Conservation (phyloP, 169 alveolate species). For the Besnoitia besnoiti region DNA sequence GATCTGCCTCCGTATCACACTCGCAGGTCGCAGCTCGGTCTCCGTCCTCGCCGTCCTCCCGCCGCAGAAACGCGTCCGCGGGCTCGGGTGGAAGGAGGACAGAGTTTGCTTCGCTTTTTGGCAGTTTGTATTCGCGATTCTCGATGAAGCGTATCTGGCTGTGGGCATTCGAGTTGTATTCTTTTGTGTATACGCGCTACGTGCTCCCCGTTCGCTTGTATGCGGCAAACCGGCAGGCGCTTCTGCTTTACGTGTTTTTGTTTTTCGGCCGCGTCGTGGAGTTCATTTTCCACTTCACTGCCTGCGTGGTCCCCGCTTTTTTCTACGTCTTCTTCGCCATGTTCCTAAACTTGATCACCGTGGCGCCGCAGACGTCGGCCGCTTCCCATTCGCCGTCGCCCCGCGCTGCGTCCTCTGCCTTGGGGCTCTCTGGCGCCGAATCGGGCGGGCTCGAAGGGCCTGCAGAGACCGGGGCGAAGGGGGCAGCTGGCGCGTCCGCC, state of each 20-base stretch:
- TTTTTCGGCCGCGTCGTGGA: not conserved
- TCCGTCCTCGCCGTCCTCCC: too few relatives aligned
- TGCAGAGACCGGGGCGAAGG: not conserved
- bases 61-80: too few relatives aligned
- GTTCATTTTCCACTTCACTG: not conserved
- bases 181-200: not conserved
- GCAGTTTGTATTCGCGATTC: not conserved
- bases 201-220: not conserved
- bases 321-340: not conserved
- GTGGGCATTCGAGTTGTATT: not conserved
- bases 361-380: not conserved
- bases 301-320: constrained; percentile 3
- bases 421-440: not conserved
- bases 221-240: not conserved
- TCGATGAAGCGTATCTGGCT: not conserved
- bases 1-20: too few relatives aligned
- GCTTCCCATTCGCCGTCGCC: not conserved
- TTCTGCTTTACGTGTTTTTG: not conserved
- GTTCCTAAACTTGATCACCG: not conserved
- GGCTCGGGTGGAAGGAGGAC: not conserved
- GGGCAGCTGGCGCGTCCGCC: not conserved
- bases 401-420: not conserved
- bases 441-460: not conserved
- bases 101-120: not conserved
- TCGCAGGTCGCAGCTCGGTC: too few relatives aligned